These are phyloP conservation scores for Xylariomycetidae sp. DNA, from an alignment of 2,329 filamentous ascomycete genomes.

Conservation along the genomic window DNA sequence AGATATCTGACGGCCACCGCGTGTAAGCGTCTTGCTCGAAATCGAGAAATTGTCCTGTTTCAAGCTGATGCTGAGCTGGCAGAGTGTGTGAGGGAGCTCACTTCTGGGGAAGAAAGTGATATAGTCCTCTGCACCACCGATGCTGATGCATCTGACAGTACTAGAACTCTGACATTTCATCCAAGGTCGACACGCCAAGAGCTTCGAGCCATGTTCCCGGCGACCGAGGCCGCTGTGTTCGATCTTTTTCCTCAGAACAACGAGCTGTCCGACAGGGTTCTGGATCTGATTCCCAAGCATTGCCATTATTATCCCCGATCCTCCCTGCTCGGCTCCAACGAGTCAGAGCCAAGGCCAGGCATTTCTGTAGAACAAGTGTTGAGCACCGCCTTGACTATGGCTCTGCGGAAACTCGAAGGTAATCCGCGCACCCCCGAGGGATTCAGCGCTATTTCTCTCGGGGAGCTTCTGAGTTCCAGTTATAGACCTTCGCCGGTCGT, in stretches of 20 bases:
- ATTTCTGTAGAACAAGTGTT: too few species aligned
- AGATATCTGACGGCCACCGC: conserved; percentile 15
- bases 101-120: conserved; percentile 3
- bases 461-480: too few species aligned
- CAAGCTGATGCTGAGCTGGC: conserved; percentile 28
- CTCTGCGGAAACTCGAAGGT: neutral
- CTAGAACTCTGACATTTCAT: conserved; percentile 25
- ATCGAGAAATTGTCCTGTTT: conserved; percentile 25
- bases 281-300: conserved; percentile 17
- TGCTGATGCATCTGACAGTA: neutral
- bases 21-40: conserved; percentile 7
- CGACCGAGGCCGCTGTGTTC: conserved; percentile 20
- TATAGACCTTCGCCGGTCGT: conserved; percentile 8
- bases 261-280: conserved; percentile 23
- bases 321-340: conserved; percentile 3
- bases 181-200: conserved; percentile 20
- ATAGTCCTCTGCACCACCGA: conserved; percentile 11
- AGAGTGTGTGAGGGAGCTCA: conserved; percentile 20
- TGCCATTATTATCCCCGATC: conserved; percentile 20
- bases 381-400: conserved; percentile 1
- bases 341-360: too few species aligned
- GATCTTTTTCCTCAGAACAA: conserved; percentile 26
- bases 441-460: too few species aligned
- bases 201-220: conserved; percentile 24
- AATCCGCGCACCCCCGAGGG: too few species aligned